These are phyloP conservation scores for Pulveroboletus ravenelii DNA, from an alignment of 768 basidiomycete genomes.

Conservation along the genomic window DNA sequence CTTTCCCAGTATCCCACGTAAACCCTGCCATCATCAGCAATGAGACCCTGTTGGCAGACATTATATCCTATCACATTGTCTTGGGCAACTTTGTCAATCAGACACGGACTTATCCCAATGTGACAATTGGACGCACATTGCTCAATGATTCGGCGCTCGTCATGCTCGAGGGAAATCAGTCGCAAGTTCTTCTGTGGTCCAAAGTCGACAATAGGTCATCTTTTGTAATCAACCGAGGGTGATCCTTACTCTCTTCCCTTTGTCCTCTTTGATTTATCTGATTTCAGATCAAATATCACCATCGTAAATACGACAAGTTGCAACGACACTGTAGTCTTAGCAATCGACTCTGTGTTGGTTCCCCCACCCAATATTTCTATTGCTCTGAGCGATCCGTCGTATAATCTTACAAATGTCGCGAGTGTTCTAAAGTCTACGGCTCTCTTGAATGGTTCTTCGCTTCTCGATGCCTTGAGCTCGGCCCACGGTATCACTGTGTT, in stretches of 20 bases:
- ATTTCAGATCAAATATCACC: conserved; percentile 29
- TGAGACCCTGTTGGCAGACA: conserved; percentile 37
- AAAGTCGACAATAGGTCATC: conserved; percentile 35
- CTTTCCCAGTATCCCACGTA: conserved; percentile 3
- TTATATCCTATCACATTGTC: conserved; percentile 56
- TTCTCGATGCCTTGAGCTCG: conserved; percentile 29
- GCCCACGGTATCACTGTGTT: conserved; percentile 62
- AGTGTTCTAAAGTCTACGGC: conserved; percentile 12
- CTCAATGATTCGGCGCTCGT: conserved; percentile 47
- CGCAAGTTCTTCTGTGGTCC: conserved; percentile 53
- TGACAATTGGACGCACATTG: conserved; percentile 62
- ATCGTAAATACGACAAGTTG: conserved; percentile 37
- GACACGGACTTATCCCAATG: conserved; percentile 46
- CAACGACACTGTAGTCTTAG: conserved; percentile 42
- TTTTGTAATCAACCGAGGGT: conserved; percentile 49
- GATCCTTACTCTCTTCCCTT: conserved; percentile 7
- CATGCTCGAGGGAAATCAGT: conserved; percentile 51
- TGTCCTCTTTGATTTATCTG: background rate
- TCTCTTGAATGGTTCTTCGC: conserved; percentile 22
- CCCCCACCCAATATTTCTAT: conserved; percentile 46
- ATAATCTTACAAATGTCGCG: conserved; percentile 37
- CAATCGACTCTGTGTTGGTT: conserved; percentile 46
- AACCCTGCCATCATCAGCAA: conserved; percentile 21
- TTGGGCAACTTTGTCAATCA: conserved; percentile 44
- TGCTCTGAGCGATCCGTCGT: conserved; percentile 34